Percentiles rank a stretch among this genome's conserved stretches.
Evolutionary conservation across 1,284 basidiomycete species (phyloP).

Genomic region (Pterulicium gracile): DNA sequence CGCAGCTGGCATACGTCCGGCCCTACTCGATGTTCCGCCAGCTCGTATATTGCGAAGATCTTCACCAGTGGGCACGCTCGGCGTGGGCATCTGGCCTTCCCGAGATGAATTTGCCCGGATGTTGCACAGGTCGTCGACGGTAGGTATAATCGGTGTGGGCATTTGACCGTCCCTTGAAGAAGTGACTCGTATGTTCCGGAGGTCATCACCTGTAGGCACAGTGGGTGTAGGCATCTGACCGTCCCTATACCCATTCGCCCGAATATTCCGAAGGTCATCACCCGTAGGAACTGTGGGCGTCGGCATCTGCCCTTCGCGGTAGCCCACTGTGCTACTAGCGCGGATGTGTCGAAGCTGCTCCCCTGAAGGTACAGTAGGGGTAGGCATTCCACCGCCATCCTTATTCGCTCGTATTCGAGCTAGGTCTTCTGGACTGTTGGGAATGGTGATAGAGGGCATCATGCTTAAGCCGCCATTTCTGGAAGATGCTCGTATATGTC

Average conservation of each 20-base stretch:
- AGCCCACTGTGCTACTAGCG: neutral
- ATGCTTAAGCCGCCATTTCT: too few species aligned
- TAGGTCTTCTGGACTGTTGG: too few species aligned
- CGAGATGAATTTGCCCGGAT: neutral
- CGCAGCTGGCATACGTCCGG: too few species aligned
- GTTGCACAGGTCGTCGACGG: neutral
- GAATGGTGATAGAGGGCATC: too few species aligned
- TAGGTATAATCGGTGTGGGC: neutral
- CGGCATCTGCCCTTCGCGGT: neutral
- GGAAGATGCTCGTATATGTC: neutral
- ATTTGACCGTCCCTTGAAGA: neutral
- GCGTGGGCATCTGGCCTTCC: neutral
- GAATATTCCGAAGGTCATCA: neutral
- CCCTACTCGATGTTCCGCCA: neutral
- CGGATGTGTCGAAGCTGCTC: neutral
- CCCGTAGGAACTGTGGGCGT: neutral
- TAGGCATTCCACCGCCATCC: neutral
- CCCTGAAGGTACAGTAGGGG: neutral
- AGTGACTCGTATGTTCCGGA: neutral
- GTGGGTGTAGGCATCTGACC: neutral
- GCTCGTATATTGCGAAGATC: conserved; percentile 1
- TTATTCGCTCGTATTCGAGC: too few species aligned
- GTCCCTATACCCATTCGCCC: neutral
- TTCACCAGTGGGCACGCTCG: neutral
- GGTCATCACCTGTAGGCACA: neutral